Evolutionary conservation across 2,329 filamentous ascomycete species (phyloP), one percentile per base, ranked within the genome.

Genomic region (Penicillium sp.): DNA sequence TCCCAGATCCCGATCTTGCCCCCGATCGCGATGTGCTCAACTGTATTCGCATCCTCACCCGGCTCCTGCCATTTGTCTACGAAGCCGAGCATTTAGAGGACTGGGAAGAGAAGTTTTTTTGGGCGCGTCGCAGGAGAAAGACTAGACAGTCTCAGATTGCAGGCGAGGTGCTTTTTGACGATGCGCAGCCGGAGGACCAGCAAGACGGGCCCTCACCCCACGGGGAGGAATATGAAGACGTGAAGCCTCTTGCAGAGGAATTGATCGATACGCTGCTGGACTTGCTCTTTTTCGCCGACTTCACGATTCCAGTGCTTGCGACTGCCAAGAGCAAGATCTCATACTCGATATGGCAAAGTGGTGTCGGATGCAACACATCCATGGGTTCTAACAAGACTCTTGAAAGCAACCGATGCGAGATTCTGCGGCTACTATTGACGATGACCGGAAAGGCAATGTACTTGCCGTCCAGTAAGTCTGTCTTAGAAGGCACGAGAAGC

Each of bases 331-430:
- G 84, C 61, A 96, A 95, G 73, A 90, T 97, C 55, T 90, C 89
- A 8, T 96, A 95, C 75, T 89, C 91, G 53, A 98, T 99, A 71
- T 99, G 95, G 95, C 92, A 97, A 77, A 98, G 91, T 70, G 95
- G 95, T 48, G 93, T 99, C 29, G 95, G 95, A 14, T 98, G 93
- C 79, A 96, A 96, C 73, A 90, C 90, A 16, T 86, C 92, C 5
- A 87, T 96, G 65, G 88, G 88, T 10, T 93, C 92, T 3, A 97
- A 88, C 52, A 96, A 91, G 73, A 93, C 98, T 68, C 89, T 91
- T 57, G 95, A 99, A 77, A 96, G 84, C 77, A 97, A 97, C 74
- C 86, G 95, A 57, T 92, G 90, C 63, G 95, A 99, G 76, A 89
- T 97, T 29, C 76, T 98, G 67, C 86, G 93, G 22, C 80, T 99